These are phyloP conservation scores for Lentinus polychrous DNA, from an alignment of 1,284 basidiomycete species.

Conservation along the genomic window DNA sequence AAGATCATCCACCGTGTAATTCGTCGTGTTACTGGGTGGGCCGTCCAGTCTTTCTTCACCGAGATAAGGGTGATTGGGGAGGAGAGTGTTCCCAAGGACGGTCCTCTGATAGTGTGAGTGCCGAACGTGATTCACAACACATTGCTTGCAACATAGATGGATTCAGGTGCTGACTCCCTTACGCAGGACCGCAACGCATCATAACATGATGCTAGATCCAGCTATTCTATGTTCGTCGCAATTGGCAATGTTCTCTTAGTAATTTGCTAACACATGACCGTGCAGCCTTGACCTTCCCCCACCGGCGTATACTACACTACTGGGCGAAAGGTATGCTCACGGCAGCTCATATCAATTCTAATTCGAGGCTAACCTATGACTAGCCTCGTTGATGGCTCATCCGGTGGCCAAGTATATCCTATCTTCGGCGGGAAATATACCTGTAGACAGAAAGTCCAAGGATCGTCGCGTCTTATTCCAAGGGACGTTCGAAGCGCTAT, in stretches of 20 bases:
- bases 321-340: constrained; percentile 76
- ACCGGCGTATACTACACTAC: constrained; percentile 80
- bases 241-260: neutral
- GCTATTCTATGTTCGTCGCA: constrained; percentile 63
- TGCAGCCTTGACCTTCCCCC: constrained; percentile 71
- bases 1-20: constrained; percentile 54
- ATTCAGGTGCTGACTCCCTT: constrained; percentile 3
- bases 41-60: constrained; percentile 81
- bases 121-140: too few species aligned
- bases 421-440: constrained; percentile 89
- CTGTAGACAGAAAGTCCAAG: constrained; percentile 77
- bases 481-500: constrained; percentile 84
- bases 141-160: neutral
- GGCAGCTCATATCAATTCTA: constrained; percentile 6
- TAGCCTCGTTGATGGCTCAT: constrained; percentile 69
- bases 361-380: constrained; percentile 19
- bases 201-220: constrained; percentile 91
- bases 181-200: constrained; percentile 77
- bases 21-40: constrained; percentile 63
- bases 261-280: constrained; percentile 10
- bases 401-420: constrained; percentile 70
- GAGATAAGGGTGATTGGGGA: constrained; percentile 78
- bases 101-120: constrained; percentile 86
- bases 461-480: constrained; percentile 79
- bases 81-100: constrained; percentile 79